These are phyloP conservation scores for Chlamydomonas eustigma DNA, from an alignment of 139 green algal species.

Conservation along the genomic window DNA sequence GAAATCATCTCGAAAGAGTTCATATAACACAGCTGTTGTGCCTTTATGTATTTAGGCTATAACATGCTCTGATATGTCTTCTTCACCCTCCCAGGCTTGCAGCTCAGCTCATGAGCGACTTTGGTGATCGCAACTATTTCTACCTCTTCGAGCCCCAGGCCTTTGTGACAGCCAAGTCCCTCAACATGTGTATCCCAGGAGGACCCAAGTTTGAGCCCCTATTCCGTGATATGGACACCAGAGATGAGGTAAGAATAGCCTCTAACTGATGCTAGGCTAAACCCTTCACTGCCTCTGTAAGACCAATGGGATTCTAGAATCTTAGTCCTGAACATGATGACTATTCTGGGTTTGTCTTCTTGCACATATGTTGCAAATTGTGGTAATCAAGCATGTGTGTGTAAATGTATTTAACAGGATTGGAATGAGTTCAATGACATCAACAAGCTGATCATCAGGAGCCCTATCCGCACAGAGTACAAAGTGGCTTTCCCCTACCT, in stretches of 20 bases:
- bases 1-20: too few relatives aligned
- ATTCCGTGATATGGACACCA: conserved; percentile 93
- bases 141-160: conserved; percentile 92
- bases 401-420: too few relatives aligned
- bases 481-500: conserved; percentile 97
- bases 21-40: too few relatives aligned
- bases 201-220: conserved; percentile 99
- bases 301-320: too few relatives aligned
- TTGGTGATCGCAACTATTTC: conserved; percentile 98
- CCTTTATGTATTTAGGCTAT: too few relatives aligned
- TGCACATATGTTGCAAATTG: too few relatives aligned
- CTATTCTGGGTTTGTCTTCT: too few relatives aligned
- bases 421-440: conserved; percentile 99
- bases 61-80: too few relatives aligned
- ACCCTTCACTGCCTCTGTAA: too few relatives aligned
- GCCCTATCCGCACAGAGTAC: conserved; percentile 65
- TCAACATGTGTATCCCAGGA: conserved; percentile 98
- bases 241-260: conserved; percentile 66
- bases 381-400: too few relatives aligned
- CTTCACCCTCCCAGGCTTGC: conserved; percentile 72
- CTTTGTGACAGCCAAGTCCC: conserved; percentile 43
- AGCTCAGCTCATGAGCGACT: conserved; percentile 92
- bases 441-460: conserved; percentile 99
- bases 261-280: too few relatives aligned
- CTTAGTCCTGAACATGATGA: too few relatives aligned